Evolutionary conservation across 2,329 filamentous ascomycete species (phyloP).

Genomic region (Cryphonectria carpinicola): DNA sequence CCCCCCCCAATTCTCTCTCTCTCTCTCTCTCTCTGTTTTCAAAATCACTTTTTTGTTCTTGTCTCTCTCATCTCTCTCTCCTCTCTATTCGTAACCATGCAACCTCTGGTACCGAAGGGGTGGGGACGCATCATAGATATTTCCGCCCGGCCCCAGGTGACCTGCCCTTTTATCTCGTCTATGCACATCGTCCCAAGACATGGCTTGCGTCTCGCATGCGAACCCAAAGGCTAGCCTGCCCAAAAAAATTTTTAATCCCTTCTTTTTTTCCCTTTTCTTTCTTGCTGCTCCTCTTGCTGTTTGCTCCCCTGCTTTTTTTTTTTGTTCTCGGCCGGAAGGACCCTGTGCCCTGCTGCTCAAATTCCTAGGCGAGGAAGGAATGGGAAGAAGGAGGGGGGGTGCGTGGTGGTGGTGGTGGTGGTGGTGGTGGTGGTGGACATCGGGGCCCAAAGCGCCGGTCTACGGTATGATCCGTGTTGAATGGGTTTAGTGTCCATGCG

Average conservation of each 20-base stretch:
- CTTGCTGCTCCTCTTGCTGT: background rate
- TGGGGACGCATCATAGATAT: background rate
- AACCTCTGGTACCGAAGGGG: background rate
- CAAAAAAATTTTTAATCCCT: too few relatives aligned
- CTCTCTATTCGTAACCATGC: background rate
- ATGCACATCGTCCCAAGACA: background rate
- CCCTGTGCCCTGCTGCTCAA: background rate
- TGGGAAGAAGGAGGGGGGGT: too few relatives aligned
- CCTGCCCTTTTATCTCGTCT: background rate
- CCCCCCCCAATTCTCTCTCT: too few relatives aligned
- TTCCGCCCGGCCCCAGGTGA: background rate
- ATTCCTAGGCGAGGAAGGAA: constrained; percentile 1
- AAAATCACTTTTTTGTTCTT: background rate
- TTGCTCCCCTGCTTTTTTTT: background rate
- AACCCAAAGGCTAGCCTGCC: background rate
- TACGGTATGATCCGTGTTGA: background rate
- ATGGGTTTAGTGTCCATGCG: background rate
- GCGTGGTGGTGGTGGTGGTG: background rate
- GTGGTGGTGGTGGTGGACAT: background rate
- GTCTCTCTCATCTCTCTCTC: background rate
- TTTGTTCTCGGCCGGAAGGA: background rate
- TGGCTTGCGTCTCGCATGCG: background rate
- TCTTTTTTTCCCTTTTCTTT: too few relatives aligned
- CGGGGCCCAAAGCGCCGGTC: constrained; percentile 5
- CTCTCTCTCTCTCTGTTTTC: background rate